phyloP scores from a whole-genome alignment of 768 basidiomycete genomes.

The Boletellus sp. region DNA sequence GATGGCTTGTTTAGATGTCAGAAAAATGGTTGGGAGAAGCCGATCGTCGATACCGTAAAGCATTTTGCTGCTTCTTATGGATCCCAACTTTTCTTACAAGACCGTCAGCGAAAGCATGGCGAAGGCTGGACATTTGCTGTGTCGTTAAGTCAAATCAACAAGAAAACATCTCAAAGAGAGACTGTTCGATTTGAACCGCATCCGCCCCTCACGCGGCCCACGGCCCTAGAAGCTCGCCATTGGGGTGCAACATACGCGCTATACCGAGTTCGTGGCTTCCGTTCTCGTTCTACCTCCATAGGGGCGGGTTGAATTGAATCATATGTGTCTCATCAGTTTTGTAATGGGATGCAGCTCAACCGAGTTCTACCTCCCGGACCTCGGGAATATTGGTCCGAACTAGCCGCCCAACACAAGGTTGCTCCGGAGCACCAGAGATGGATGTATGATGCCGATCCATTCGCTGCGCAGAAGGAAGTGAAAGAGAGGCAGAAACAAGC shows the following conservation, averaged over 20 bases:
- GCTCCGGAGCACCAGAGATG: slow-evolving; percentile 69
- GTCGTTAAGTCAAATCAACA: slow-evolving; percentile 61
- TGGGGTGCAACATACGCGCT: slow-evolving; percentile 88
- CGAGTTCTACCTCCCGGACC: slow-evolving; percentile 78
- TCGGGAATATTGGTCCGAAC: slow-evolving; percentile 81
- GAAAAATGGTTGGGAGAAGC: slow-evolving; percentile 86
- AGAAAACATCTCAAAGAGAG: slow-evolving; percentile 68
- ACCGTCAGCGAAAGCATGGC: slow-evolving; percentile 41
- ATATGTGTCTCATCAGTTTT: slow-evolving; percentile 48
- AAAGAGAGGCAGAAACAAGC: slow-evolving; percentile 61
- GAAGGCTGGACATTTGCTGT: slow-evolving; percentile 64
- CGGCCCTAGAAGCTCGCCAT: slow-evolving; percentile 81
- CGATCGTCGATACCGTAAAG: slow-evolving; percentile 69
- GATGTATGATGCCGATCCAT: slow-evolving; percentile 90
- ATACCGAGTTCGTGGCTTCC: slow-evolving; percentile 65
- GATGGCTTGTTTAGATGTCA: slow-evolving; percentile 56
- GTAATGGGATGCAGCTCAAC: slow-evolving; percentile 71
- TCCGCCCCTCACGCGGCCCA: slow-evolving; percentile 61
- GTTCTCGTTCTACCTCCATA: background rate
- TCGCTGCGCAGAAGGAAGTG: slow-evolving; percentile 65
- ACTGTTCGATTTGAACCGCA: slow-evolving; percentile 70
- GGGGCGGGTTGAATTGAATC: slow-evolving; percentile 5
- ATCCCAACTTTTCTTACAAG: slow-evolving; percentile 6
- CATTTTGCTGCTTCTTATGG: background rate
- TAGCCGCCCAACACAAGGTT: slow-evolving; percentile 66